Evolutionary conservation across 805 yeast species (phyloP).

Genomic region (Kluyveromyces lactis): DNA sequence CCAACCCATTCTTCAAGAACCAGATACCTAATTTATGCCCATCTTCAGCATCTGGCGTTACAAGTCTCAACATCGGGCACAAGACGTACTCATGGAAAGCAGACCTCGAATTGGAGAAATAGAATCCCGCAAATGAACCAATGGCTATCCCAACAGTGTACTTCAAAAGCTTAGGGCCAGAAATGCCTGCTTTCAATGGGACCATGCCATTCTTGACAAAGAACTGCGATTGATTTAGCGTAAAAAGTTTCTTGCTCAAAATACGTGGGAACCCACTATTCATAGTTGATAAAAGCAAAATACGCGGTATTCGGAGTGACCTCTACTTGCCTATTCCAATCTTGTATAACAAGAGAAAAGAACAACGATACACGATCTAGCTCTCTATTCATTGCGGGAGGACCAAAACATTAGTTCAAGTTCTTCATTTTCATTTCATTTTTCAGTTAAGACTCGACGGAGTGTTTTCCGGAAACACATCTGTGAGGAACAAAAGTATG

Average conservation of each 20-base stretch:
- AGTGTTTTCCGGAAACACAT: no score
- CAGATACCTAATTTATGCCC: slow-evolving; percentile 75
- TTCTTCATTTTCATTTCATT: no score
- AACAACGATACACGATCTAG: no score
- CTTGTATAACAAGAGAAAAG: no score
- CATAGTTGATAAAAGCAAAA: no score
- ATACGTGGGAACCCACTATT: no score
- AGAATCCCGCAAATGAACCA: slow-evolving; percentile 39
- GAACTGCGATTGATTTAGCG: slow-evolving; percentile 2
- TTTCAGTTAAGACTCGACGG: no score
- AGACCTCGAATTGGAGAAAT: slow-evolving; percentile 69
- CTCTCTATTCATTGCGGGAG: no score
- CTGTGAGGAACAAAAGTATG: no score
- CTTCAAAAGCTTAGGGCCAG: slow-evolving; percentile 14
- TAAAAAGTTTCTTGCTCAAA: neutral
- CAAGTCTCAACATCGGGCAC: slow-evolving; percentile 64
- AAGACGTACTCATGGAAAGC: slow-evolving; percentile 72
- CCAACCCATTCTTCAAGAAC: slow-evolving; percentile 57
- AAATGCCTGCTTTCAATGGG: slow-evolving; percentile 13
- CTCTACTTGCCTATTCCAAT: no score
- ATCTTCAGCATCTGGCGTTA: slow-evolving; percentile 69
- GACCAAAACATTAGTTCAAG: no score
- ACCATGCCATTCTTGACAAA: slow-evolving; percentile 3
- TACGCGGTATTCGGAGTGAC: no score
- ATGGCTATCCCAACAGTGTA: slow-evolving; percentile 22